Evolutionary conservation across 345 rosid genomes (phyloP), one percentile per base, ranked within the genome.

Genomic region (Hypericum perforatum): DNA sequence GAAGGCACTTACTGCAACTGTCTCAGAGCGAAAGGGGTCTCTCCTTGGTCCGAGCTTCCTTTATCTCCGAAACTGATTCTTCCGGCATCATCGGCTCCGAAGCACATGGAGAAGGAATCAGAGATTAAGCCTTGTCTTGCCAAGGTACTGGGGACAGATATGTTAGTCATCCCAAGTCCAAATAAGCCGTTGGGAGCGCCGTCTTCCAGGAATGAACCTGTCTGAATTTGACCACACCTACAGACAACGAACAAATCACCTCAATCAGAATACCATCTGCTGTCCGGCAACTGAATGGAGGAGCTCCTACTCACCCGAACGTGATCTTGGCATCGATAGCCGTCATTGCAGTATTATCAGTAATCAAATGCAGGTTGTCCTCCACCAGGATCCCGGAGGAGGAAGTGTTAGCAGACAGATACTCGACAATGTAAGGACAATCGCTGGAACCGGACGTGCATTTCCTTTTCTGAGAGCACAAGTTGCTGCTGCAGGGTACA

Each of bases 131-230:
- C 90, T 58, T 76, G 62, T 43, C 76, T 70, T 5, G 97, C 95
- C 65, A 94, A 79, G 52, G 80, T 74, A 69, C 91, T 94, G 7
- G 97, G 99, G 66, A 94, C 97, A 2, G 99, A 89, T 41, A 71
- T 29, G 50, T 73, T 78, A 52, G 66, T 77, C 77, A 89, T 75
- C 38, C 99, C 99, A 60, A 94, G 97, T 22, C 99, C 99, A 52
- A 89, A 82, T 45, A 94, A 86, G 51, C 99, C 99, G 65, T 94
- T 94, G 16, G 91, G 94, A 60, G 99, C 99, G 11, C 87, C 99
- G 50, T 91, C 85, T 43, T 74, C 59, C 68, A 88, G 65, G 70
- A 92, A 92, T 4, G 83, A 76, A 68, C 99, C 99, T 1, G 94
- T 86, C 70, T 85, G 94, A 62, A 69, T 70, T 69, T 61, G 71